These are phyloP conservation scores for Zygotorulaspora florentina DNA, from an alignment of 805 yeast species.

Conservation along the genomic window DNA sequence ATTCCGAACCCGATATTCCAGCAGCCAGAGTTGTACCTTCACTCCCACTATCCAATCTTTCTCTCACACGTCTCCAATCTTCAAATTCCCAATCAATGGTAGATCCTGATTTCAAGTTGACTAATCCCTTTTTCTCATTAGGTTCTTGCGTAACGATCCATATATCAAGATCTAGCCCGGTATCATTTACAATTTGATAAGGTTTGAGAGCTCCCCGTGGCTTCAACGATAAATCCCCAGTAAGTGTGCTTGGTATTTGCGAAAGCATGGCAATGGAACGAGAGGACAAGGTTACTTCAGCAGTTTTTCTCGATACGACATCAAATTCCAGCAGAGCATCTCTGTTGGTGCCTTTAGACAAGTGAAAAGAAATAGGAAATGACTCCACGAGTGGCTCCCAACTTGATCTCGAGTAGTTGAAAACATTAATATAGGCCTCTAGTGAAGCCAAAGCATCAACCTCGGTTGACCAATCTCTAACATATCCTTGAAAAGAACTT, in stretches of 20 bases:
- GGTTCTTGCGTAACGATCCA: conserved; percentile 61
- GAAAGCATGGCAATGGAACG: conserved; percentile 74
- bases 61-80: conserved; percentile 87
- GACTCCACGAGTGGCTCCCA: conserved; percentile 96
- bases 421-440: conserved; percentile 66
- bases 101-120: conserved; percentile 45
- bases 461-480: conserved; percentile 84
- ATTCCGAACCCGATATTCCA: conserved; percentile 52
- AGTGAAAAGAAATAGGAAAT: conserved; percentile 73
- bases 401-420: conserved; percentile 81
- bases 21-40: conserved; percentile 61
- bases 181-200: conserved; percentile 72
- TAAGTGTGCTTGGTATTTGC: conserved; percentile 57
- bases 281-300: conserved; percentile 78
- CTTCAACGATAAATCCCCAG: conserved; percentile 49
- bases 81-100: conserved; percentile 84
- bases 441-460: conserved; percentile 63
- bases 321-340: conserved; percentile 55
- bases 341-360: conserved; percentile 46
- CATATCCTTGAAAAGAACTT: conserved; percentile 61
- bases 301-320: conserved; percentile 66
- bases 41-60: conserved; percentile 63
- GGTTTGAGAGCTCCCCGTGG: conserved; percentile 81
- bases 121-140: conserved; percentile 26
- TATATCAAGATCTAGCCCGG: conserved; percentile 75